Evolutionary conservation across 768 basidiomycete species (phyloP), one percentile per base, ranked within the genome.

Genomic region (Termitomyces sp.): DNA sequence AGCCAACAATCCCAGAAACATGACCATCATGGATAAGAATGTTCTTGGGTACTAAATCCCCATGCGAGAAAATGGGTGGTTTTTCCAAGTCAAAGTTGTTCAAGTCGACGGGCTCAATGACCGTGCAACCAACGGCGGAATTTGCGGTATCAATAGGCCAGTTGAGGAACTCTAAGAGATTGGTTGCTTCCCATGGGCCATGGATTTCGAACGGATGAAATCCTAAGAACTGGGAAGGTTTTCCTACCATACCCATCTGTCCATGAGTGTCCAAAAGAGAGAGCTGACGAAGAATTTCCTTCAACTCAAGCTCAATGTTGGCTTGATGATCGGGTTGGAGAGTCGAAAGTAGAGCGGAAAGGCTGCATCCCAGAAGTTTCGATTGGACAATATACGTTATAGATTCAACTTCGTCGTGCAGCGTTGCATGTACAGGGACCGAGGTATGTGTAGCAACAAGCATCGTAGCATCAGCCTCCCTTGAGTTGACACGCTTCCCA

Each of bases 151-250:
- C 10, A 8, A 50, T 50, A 19, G 49, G 49, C 49, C 49, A 50
- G 22, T 26, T 26, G 22, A 50, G 49, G 12, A 50, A 50, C 12
- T 50, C 49, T 15, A 7, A 40, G 3, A 40, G 34, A 38, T 38
- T 50, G 14, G 49, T 50, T 17, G 37, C 49, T 28, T 40, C n/a
- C 49, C 49, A 50, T 50, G 49, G 35, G 35, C 48, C 48, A 24
- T 49, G 48, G 19, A 21, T 11, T 17, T 19, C 37, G 17, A 50
- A 50, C 4, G 24, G 35, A 26, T 47, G 46, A n/a, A 38, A 50
- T n/a, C n/a, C 37, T 26, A 40, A 19, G 37, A 38, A 50, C 2
- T 40, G 12, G n/a, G 37, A 50, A 17, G 49, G 49, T n/a, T 37
- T 38, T 40, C 49, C 37, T 26, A 50, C 37, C 49, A 50, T 37